These are phyloP conservation scores for Paramarasmius palmivorus DNA, from an alignment of 1,284 basidiomycete genomes.

Conservation along the genomic window DNA sequence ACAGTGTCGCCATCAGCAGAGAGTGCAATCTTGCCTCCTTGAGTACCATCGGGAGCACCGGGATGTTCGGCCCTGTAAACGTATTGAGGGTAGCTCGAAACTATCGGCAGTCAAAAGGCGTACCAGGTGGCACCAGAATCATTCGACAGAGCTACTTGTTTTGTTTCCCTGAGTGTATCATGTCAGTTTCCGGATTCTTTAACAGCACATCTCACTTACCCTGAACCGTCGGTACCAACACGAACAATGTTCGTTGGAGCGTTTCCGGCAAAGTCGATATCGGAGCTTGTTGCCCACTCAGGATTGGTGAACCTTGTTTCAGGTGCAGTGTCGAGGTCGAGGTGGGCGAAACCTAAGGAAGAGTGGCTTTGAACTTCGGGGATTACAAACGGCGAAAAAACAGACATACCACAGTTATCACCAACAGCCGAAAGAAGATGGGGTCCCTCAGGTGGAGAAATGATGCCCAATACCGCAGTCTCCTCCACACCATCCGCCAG, in stretches of 20 bases:
- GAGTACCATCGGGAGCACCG: slow-evolving; percentile 50
- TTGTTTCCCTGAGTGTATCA: slow-evolving; percentile 29
- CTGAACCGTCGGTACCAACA: slow-evolving; percentile 39
- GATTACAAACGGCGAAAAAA: neutral
- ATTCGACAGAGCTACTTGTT: slow-evolving; percentile 51
- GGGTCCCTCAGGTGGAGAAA: slow-evolving; percentile 36
- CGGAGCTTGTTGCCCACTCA: slow-evolving; percentile 48
- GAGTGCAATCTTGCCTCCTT: slow-evolving; percentile 57
- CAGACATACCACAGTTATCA: slow-evolving; percentile 49
- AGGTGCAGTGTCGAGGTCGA: slow-evolving; percentile 45
- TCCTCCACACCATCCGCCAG: slow-evolving; percentile 68
- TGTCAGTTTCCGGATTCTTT: slow-evolving; percentile 28
- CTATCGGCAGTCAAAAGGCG: neutral
- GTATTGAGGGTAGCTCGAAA: neutral
- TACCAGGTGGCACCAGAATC: slow-evolving; percentile 56
- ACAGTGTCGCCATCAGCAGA: slow-evolving; percentile 59
- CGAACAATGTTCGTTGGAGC: slow-evolving; percentile 54
- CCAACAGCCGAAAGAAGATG: slow-evolving; percentile 58
- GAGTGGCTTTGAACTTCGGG: neutral
- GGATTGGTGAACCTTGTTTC: slow-evolving; percentile 45
- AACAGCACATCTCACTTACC: slow-evolving; percentile 34
- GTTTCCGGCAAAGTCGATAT: slow-evolving; percentile 62
- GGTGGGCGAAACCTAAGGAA: slow-evolving; percentile 50
- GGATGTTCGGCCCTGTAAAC: slow-evolving; percentile 36
- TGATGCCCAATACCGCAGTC: slow-evolving; percentile 43